Percentiles rank a stretch among this genome's conserved stretches.
Conservation (phyloP, 1,284 basidiomycete species). For the Polyporus tsugae region DNA sequence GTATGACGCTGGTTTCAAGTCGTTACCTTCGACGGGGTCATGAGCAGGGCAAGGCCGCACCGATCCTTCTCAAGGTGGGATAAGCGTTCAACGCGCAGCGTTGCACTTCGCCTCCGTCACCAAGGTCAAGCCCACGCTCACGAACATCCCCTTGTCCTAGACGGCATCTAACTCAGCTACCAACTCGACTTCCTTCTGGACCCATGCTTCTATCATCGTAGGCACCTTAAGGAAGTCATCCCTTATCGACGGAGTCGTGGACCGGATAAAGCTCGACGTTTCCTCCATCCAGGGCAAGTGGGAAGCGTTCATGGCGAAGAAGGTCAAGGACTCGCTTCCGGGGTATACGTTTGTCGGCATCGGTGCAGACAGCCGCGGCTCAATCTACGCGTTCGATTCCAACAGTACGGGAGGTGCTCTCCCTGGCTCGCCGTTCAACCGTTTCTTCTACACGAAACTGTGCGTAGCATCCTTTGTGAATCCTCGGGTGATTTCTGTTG, state of each 20-base stretch:
- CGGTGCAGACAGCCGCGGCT: constrained; percentile 72
- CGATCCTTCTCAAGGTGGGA: constrained; percentile 67
- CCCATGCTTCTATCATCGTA: constrained; percentile 60
- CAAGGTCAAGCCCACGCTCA: constrained; percentile 54
- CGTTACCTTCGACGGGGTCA: constrained; percentile 48
- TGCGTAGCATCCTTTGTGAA: too few species aligned
- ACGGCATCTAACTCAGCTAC: neutral
- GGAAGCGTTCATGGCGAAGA: constrained; percentile 65
- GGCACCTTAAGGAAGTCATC: constrained; percentile 71
- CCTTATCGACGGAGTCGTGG: constrained; percentile 63
- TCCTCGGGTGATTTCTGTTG: too few species aligned
- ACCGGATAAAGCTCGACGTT: constrained; percentile 60
- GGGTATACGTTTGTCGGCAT: constrained; percentile 71
- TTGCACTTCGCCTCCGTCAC: constrained; percentile 69
- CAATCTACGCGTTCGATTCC: constrained; percentile 73
- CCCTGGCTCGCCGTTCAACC: too few species aligned
- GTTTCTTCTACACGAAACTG: too few species aligned
- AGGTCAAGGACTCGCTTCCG: constrained; percentile 63
- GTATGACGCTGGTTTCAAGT: too few species aligned
- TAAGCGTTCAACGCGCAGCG: constrained; percentile 70
- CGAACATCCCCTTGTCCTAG: constrained; percentile 51
- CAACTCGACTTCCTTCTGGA: constrained; percentile 32
- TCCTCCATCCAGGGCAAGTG: constrained; percentile 67
- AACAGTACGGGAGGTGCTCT: too few species aligned
- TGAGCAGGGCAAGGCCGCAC: constrained; percentile 54